Percentiles rank a stretch among this genome's conserved stretches.
Evolutionary conservation across 306 rosid genomes (phyloP).

Genomic region (Astragalus glycyphyllos): DNA sequence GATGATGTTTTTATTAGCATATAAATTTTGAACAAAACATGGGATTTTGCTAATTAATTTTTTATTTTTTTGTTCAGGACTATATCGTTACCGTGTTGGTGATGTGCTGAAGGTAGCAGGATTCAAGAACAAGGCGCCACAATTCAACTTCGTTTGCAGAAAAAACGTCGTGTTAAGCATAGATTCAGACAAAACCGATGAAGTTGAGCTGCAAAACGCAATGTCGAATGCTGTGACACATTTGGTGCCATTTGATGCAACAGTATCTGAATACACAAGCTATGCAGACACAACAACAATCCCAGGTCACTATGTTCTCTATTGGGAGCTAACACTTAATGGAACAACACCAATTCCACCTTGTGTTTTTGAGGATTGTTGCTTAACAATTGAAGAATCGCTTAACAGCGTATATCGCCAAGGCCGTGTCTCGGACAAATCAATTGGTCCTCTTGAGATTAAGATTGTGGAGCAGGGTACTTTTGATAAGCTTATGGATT

Average conservation of each 20-base stretch:
- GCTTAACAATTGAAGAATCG: conserved; percentile 80
- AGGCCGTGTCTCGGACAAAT: conserved; percentile 87
- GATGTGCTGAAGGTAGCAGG: conserved; percentile 84
- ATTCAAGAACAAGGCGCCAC: conserved; percentile 97
- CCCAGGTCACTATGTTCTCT: conserved; percentile 94
- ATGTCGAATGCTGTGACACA: conserved; percentile 73
- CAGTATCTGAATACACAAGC: conserved; percentile 83
- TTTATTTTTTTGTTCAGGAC: conserved; percentile 49
- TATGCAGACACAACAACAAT: conserved; percentile 70
- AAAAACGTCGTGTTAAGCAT: conserved; percentile 92
- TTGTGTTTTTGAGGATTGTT: conserved; percentile 84
- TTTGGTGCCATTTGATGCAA: conserved; percentile 72
- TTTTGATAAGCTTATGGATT: conserved; percentile 95
- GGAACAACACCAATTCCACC: conserved; percentile 79
- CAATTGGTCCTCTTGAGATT: conserved; percentile 88
- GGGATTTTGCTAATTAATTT: neutral
- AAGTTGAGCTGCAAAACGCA: conserved; percentile 92
- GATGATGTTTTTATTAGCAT: neutral
- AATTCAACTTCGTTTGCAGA: conserved; percentile 86
- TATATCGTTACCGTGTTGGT: conserved; percentile 89
- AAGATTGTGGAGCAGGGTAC: conserved; percentile 86
- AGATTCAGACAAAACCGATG: conserved; percentile 94
- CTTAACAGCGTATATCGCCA: conserved; percentile 94
- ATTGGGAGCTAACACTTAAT: conserved; percentile 73
- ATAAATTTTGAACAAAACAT: conserved; percentile 10